Percentiles rank a stretch among this genome's conserved stretches.
phyloP scores from a whole-genome alignment of 192 early-diverging fungal genomes.

The Coemansia sp. region DNA sequence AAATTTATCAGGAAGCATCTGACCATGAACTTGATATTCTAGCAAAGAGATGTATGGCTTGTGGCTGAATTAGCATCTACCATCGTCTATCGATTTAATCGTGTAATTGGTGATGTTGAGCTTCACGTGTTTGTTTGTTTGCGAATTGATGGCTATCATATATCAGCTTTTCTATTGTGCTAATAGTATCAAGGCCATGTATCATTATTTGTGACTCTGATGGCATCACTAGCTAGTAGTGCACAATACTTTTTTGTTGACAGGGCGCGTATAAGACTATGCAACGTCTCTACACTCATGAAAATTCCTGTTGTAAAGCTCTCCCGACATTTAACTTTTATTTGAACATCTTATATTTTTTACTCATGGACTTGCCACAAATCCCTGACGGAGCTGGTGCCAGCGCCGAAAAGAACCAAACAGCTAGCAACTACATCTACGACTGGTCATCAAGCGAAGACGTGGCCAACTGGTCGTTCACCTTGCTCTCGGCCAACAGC shows the following conservation, averaged over 20 bases:
- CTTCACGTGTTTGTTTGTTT: neutral
- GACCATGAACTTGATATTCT: neutral
- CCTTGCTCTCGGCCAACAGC: conserved; percentile 23
- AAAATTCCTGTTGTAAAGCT: neutral
- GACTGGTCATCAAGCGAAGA: conserved; percentile 32
- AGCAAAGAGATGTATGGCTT: neutral
- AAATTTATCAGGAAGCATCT: no score
- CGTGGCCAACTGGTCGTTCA: conserved; percentile 26
- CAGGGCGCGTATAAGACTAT: neutral
- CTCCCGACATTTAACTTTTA: neutral
- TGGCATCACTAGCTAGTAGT: neutral
- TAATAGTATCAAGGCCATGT: neutral
- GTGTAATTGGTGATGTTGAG: neutral
- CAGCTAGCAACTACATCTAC: neutral
- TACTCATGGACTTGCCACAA: neutral
- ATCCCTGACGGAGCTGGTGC: neutral
- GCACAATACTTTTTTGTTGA: neutral
- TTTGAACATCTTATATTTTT: neutral
- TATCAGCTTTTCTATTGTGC: neutral
- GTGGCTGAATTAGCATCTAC: neutral
- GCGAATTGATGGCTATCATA: neutral
- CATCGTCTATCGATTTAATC: neutral
- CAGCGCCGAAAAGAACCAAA: neutral
- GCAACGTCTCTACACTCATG: neutral
- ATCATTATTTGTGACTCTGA: conserved; percentile 1